These are phyloP conservation scores for Diddensiella transvaalensis DNA, from an alignment of 805 yeast genomes.

Conservation along the genomic window DNA sequence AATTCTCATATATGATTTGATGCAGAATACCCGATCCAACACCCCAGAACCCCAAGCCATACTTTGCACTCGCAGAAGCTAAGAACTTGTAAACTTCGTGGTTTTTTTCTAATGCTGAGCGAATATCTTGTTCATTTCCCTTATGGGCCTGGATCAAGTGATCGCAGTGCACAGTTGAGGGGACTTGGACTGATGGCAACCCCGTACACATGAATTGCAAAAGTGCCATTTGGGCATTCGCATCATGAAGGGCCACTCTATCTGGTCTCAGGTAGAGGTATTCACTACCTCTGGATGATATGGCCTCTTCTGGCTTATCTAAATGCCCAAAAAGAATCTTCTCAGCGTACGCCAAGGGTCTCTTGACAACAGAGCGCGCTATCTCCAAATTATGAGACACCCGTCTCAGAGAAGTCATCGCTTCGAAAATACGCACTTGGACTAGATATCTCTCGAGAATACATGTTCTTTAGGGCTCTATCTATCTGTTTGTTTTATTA, in stretches of 20 bases:
- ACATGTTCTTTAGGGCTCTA: too few species aligned
- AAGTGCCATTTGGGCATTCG: constrained; percentile 97
- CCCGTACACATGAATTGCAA: constrained; percentile 96
- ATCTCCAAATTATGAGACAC: too few species aligned
- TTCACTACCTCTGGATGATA: constrained; percentile 78
- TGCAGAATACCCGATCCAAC: constrained; percentile 98
- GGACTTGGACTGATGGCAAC: constrained; percentile 83
- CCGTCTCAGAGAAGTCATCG: too few species aligned
- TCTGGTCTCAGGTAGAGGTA: constrained; percentile 94
- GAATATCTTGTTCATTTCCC: constrained; percentile 82
- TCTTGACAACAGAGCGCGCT: too few species aligned
- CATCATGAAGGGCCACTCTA: constrained; percentile 98
- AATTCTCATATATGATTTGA: constrained; percentile 93
- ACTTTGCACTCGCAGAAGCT: constrained; percentile 84
- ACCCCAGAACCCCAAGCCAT: constrained; percentile 97
- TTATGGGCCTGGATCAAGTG: constrained; percentile 94
- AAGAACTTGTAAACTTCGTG: constrained; percentile 92
- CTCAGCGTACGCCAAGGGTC: constrained; percentile 94
- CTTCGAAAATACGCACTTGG: too few species aligned
- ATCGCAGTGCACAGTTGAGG: constrained; percentile 96
- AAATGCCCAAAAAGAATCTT: constrained; percentile 91
- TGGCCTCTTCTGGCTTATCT: constrained; percentile 85
- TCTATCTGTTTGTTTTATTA: too few species aligned
- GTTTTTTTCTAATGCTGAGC: constrained; percentile 80
- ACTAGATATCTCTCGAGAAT: too few species aligned